Base-by-base conservation (phyloP, 2,329 filamentous ascomycete genomes). In the Colletotrichum sp. region DNA sequence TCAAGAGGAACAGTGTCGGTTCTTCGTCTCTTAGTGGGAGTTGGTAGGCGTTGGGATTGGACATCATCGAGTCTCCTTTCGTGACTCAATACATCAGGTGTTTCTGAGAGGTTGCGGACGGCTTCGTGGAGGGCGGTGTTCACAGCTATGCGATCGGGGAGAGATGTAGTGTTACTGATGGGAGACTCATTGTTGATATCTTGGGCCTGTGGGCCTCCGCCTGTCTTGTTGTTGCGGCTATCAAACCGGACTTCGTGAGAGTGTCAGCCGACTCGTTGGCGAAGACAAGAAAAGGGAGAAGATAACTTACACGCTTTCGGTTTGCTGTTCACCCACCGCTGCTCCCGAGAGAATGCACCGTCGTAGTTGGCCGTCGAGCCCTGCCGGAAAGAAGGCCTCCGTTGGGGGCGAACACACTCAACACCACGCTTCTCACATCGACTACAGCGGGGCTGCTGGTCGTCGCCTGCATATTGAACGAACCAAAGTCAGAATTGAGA, bases 331-430 rank as follows among this genome's bases (percentile, higher is more conserved):
- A 85, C 83, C 84, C 84, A 85, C 71, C 82, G 80, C 77, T 86
- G 84, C 67, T 83, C 79, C 6, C 80, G 80, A 64, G 83, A 39
- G 30, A 73, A 70, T 1, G 65, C 18, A 3, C 65, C 71, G 8
- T 73, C 80, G 56, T 86, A 83, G 9, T 79, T 80, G 39, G 80
- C 81, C 2, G 80, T 78, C 0, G 83, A 82, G 13, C 83, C 81
- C 58, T 85, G 84, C 7, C 82, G 82, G 77, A 86, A 86, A 8
- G 86, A 81, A 1, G 83, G 84, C 77, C 80, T 81, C 56, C 81
- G 83, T 1, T 78, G 78, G 1, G 85, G 85, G 1, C 84, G 80
- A 1, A 80, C 79, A 68, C 85, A 86, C 0, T 81, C 77, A 9
- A 86, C 77, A 18, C 81, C 78, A 58, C 84, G 85, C 10, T 76